Evolutionary conservation across 768 basidiomycete genomes (phyloP).

Genomic region (Suillus bovinus): DNA sequence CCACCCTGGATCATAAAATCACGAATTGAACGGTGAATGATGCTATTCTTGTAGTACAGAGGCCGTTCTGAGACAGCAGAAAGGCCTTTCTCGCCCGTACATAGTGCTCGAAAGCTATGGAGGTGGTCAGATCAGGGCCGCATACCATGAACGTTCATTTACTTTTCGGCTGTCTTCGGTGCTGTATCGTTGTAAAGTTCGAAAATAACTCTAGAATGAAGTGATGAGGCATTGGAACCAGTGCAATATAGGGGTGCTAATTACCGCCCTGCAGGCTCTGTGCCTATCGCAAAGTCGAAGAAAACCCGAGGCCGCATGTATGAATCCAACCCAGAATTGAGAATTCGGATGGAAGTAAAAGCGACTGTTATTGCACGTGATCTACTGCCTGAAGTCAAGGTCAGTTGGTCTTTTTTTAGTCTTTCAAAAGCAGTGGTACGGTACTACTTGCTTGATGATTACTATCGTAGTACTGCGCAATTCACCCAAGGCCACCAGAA

Average conservation of each 20-base stretch:
- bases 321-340: neutral
- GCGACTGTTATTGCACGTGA: neutral
- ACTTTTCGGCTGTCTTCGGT: conserved; percentile 86
- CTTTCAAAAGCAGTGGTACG: too few species aligned
- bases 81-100: conserved; percentile 83
- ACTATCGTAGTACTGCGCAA: too few species aligned
- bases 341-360: neutral
- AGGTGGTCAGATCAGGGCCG: conserved; percentile 15
- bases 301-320: conserved; percentile 56
- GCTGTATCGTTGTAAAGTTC: conserved; percentile 74
- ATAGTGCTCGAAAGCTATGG: conserved; percentile 77
- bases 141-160: conserved; percentile 18
- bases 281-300: conserved; percentile 61
- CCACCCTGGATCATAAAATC: conserved; percentile 83
- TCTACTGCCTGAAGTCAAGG: neutral
- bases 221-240: conserved; percentile 11
- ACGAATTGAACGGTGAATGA: conserved; percentile 77
- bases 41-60: conserved; percentile 80
- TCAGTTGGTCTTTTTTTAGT: too few species aligned
- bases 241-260: conserved; percentile 10
- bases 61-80: conserved; percentile 64
- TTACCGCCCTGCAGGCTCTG: conserved; percentile 56
- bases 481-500: neutral
- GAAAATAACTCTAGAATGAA: conserved; percentile 55
- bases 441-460: too few species aligned